A percentile compares a stretch with the other conserved stretches of the same genome.
These are phyloP conservation scores for Cydonia oblonga DNA, from an alignment of 331 rosid species.

Conservation along the genomic window DNA sequence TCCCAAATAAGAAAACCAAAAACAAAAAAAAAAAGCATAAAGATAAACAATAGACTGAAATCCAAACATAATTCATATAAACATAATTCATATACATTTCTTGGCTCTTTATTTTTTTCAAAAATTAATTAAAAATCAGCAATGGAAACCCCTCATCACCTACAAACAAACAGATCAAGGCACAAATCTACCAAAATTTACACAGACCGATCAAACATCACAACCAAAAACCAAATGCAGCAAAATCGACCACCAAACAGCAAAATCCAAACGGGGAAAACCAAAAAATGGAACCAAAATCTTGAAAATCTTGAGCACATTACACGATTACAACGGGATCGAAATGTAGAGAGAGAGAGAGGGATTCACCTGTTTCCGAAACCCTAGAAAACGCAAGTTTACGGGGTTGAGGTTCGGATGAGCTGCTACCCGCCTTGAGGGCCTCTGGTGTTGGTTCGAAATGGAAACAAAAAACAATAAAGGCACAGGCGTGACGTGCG, in stretches of 20 bases:
- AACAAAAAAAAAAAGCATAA: background rate
- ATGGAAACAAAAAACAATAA: conserved; percentile 5
- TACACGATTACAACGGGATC: background rate
- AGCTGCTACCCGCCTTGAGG: background rate
- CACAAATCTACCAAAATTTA: background rate
- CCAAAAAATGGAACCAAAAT: background rate
- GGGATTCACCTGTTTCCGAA: background rate
- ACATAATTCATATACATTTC: background rate
- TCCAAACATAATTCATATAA: background rate
- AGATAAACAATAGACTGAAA: background rate
- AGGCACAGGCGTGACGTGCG: too few relatives aligned
- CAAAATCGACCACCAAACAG: background rate
- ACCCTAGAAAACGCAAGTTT: conserved; percentile 4
- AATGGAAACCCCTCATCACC: background rate
- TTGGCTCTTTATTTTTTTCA: background rate
- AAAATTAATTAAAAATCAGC: background rate
- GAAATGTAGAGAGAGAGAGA: background rate
- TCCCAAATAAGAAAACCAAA: background rate
- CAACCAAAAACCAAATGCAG: background rate
- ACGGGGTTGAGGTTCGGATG: background rate
- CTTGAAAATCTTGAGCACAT: background rate
- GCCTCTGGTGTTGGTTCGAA: background rate
- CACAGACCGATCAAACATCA: background rate
- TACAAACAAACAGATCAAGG: background rate
- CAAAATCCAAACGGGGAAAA: background rate